Evolutionary conservation across 257 asterid genomes (phyloP), one percentile per base, ranked within the genome.

Genomic region (Perilla frutescens): DNA sequence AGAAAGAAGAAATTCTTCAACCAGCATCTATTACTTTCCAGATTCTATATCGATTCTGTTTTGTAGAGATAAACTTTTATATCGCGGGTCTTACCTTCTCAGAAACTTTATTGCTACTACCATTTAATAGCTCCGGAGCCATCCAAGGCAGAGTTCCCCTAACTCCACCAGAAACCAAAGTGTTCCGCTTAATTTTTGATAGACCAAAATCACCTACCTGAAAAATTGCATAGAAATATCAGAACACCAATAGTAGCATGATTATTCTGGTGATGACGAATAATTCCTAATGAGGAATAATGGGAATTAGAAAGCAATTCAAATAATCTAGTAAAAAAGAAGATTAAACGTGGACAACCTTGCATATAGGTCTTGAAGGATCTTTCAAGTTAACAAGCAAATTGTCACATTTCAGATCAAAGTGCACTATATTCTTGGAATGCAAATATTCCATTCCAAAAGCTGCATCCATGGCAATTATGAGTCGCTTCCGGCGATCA

Each of bases 361-460:
- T 93, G 96, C 98, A 93, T 66, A 93, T 89, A 15, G 98, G 98
- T 77, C 96, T 87, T 49, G 91, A 84, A 81, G 96, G 95, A 83
- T 93, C 98, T 85, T 84, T 90, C 86, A 90, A 79, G 76, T 93
- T 93, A 44, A 93, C 98, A 44, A 93, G 85, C 73, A 93, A 85
- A 75, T 93, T 93, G 81, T 93, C 98, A 80, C 98, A 90, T 81
- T 93, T 93, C 80, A 93, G 84, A 83, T 93, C 98, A 78, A 93
- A 93, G 85, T 93, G 98, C 60, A 93, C 98, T 73, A 90, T 93
- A 79, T 89, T 90, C 86, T 90, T 93, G 15, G 97, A 87, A 81
- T 93, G 98, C 89, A 90, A 79, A 85, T 93, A 93, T 83, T 93
- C 98, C 98, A 90, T 89, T 41, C 98, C 98, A 83, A 93, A 88